Conservation (phyloP, 192 early-diverging fungal species). For the Phycomyces nitens region DNA sequence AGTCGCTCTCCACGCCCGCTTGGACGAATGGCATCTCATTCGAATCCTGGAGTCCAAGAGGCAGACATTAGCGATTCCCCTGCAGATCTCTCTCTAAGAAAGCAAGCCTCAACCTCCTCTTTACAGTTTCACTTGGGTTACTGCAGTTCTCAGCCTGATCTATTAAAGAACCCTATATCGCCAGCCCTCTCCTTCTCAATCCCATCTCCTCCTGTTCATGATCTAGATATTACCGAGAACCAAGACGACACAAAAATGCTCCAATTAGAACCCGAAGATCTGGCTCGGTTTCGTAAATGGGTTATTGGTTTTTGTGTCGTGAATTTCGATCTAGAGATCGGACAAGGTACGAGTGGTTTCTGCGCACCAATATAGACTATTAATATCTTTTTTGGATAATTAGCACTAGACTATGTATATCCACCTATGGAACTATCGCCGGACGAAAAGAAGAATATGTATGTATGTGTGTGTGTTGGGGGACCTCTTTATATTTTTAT, state of each 20-base stretch:
- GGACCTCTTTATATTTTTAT: not conserved
- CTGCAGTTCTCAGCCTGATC: not conserved
- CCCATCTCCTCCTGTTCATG: conserved; percentile 4
- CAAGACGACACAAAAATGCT: not conserved
- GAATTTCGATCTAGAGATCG: conserved; percentile 82
- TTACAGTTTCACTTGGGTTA: not conserved
- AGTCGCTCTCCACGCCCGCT: not conserved
- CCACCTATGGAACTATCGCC: conserved; percentile 64
- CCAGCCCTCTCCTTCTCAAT: not conserved
- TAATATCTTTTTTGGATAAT: not conserved
- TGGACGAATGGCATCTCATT: not conserved
- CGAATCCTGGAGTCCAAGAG: not conserved
- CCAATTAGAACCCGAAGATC: conserved; percentile 27
- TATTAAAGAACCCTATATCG: not conserved
- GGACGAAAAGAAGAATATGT: conserved; percentile 71
- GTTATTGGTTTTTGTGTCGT: conserved; percentile 71
- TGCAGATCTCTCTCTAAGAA: conserved; percentile 4
- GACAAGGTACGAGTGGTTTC: conserved; percentile 57
- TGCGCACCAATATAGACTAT: no score
- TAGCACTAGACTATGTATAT: conserved; percentile 68
- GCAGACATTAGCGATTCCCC: conserved; percentile 19
- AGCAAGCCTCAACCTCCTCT: conserved; percentile 13
- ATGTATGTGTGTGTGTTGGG: conserved; percentile 17
- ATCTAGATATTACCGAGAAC: conserved; percentile 23
- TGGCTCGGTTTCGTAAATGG: conserved; percentile 58